These are phyloP conservation scores for Xylaria castorea DNA, from an alignment of 495 filamentous ascomycete species.

Conservation along the genomic window DNA sequence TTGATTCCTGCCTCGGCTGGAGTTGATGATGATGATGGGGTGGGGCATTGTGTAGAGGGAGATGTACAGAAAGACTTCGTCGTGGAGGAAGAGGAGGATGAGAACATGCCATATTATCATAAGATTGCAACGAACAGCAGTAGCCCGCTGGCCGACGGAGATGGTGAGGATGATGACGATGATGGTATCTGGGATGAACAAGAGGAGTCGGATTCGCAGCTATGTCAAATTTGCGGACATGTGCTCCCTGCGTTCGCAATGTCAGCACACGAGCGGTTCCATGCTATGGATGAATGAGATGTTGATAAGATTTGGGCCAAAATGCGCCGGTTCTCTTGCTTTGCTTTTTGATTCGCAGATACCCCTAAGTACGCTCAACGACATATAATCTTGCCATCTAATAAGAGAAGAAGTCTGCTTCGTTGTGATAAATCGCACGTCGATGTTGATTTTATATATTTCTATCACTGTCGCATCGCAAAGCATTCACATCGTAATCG, in stretches of 20 bases:
- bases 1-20: background rate
- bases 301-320: background rate
- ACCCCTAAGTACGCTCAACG: background rate
- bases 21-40: background rate
- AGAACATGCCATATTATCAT: background rate
- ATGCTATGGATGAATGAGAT: constrained; percentile 53
- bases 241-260: constrained; percentile 75
- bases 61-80: constrained; percentile 27
- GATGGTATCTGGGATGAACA: constrained; percentile 54
- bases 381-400: background rate
- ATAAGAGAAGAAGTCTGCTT: background rate
- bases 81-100: background rate
- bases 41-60: background rate
- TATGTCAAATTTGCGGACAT: constrained; percentile 60
- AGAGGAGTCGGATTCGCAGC: constrained; percentile 54
- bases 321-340: background rate
- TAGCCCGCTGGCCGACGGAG: constrained; percentile 37
- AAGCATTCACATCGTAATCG: constrained; percentile 7
- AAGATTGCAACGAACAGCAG: background rate
- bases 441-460: background rate
- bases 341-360: background rate
- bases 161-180: too few species aligned
- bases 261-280: constrained; percentile 74
- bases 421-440: background rate
- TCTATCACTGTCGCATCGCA: background rate